Evolutionary conservation across 495 filamentous ascomycete genomes (phyloP), one percentile per base, ranked within the genome.

Genomic region (Penicillium odoratum): DNA sequence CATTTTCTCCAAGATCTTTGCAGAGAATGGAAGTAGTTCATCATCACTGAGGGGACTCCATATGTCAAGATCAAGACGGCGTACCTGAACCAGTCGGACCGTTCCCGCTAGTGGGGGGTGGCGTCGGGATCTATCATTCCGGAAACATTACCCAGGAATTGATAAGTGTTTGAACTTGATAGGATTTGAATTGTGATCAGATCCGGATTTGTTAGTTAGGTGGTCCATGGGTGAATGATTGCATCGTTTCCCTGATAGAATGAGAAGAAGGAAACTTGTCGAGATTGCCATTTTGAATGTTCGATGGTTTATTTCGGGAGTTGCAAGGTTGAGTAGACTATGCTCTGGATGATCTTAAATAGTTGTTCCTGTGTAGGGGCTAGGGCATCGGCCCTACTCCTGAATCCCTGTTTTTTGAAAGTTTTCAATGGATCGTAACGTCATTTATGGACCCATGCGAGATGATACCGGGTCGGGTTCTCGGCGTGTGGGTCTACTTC

Each of bases 1-100:
- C 53, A 55, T 47, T 62, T 62, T 65, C 63, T 56, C 52, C 63
- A 65, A 59, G 16, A 46, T 48, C 28, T 57, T 65, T 57, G 52
- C 55, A 40, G 56, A 40, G 36, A 58, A 40, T 50, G 26, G 57
- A 45, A 48, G 48, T 55, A 45, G 44, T 53, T 43, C 43, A 61
- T 51, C 63, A 62, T 65, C 63, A 59, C 44, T 21, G 51, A 40
- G 30, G 13, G 47, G 47, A 28, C n/a, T 3, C 13, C 15, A 9
- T 8, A 3, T 47, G 10, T 25, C 29, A 25, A 6, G 15, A 25
- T 21, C 21, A 21, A 33, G n/a, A 18, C 21, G 31, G 30, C 60
- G 47, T 63, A 63, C 61, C 61, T 60, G 61, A 48, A 54, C 46
- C 57, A 63, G 25, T 43, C 55, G 55, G 55, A 45, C 40, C 11